Percentiles rank a stretch among this genome's conserved stretches.
Evolutionary conservation across 305 asterid species (phyloP).

Genomic region (Fraxinus greggii): DNA sequence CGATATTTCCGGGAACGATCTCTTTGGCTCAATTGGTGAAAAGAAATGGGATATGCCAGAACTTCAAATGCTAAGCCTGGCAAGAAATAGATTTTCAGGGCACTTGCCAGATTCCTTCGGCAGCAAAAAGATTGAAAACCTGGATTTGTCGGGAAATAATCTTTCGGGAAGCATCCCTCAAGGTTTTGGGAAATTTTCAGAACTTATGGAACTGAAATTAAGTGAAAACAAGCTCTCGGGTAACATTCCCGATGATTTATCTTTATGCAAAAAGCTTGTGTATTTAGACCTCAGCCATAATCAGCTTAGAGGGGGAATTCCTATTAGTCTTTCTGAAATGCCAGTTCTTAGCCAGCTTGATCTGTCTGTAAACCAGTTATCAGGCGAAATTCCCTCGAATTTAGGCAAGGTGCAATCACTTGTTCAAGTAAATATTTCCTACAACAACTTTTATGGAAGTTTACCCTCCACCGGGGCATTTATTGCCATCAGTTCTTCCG

Average conservation of each 20-base stretch:
- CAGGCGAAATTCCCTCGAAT: constrained; percentile 58
- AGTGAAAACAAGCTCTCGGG: constrained; percentile 55
- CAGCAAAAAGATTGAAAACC: constrained; percentile 50
- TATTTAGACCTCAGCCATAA: constrained; percentile 62
- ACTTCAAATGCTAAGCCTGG: constrained; percentile 76
- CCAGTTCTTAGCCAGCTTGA: constrained; percentile 82
- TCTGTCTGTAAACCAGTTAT: constrained; percentile 54
- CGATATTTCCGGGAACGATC: constrained; percentile 58
- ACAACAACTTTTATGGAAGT: constrained; percentile 62
- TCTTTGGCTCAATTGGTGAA: constrained; percentile 49
- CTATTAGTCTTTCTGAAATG: constrained; percentile 53
- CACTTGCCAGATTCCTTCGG: constrained; percentile 58
- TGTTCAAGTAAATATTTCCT: constrained; percentile 63
- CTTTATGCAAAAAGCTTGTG: constrained; percentile 67
- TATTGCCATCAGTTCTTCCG: constrained; percentile 52
- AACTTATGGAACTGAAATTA: constrained; percentile 53
- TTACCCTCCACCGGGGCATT: constrained; percentile 75
- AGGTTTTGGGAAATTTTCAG: constrained; percentile 42
- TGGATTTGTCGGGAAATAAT: constrained; percentile 59
- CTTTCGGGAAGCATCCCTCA: constrained; percentile 58
- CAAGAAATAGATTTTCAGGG: constrained; percentile 49
- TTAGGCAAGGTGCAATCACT: constrained; percentile 67
- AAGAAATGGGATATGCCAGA: constrained; percentile 70
- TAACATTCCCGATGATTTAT: constrained; percentile 52
- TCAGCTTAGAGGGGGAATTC: constrained; percentile 55